Conservation (phyloP, 2,329 filamentous ascomycete species). For the Aspergillus novoparasiticus region DNA sequence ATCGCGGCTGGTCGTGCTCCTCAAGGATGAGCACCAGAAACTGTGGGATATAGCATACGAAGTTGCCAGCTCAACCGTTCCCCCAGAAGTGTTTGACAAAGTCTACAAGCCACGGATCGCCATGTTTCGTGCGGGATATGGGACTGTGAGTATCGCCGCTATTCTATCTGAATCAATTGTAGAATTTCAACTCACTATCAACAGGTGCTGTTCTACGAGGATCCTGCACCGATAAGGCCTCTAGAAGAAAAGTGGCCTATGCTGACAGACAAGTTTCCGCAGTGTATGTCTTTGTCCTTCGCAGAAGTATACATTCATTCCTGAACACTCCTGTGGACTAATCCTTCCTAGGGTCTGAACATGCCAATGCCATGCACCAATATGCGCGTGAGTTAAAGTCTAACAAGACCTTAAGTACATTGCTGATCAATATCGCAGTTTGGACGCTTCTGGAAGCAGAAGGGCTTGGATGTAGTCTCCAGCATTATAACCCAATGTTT, state of each 20-base stretch:
- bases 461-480: conserved; percentile 83
- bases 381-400: conserved; percentile 52
- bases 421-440: conserved; percentile 39
- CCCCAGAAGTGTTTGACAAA: not conserved
- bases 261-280: conserved; percentile 78
- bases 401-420: not conserved
- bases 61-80: not conserved
- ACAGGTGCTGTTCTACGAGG: conserved; percentile 80
- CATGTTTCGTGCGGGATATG: conserved; percentile 59
- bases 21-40: conserved; percentile 81
- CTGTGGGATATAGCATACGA: conserved; percentile 72
- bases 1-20: conserved; percentile 75
- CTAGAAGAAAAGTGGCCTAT: conserved; percentile 70
- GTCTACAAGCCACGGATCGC: not conserved
- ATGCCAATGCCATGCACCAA: conserved; percentile 82
- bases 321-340: too few species aligned
- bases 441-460: conserved; percentile 84
- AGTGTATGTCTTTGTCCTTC: conserved; percentile 48
- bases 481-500: conserved; percentile 90
- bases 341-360: conserved; percentile 54
- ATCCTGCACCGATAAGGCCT: conserved; percentile 65
- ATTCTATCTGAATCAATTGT: not conserved
- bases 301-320: not conserved
- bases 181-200: not conserved
- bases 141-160: conserved; percentile 58